A percentile compares a stretch with the other conserved stretches of the same genome.
Conservation (phyloP, 345 rosid species). For the Noccaea bulbosa region DNA sequence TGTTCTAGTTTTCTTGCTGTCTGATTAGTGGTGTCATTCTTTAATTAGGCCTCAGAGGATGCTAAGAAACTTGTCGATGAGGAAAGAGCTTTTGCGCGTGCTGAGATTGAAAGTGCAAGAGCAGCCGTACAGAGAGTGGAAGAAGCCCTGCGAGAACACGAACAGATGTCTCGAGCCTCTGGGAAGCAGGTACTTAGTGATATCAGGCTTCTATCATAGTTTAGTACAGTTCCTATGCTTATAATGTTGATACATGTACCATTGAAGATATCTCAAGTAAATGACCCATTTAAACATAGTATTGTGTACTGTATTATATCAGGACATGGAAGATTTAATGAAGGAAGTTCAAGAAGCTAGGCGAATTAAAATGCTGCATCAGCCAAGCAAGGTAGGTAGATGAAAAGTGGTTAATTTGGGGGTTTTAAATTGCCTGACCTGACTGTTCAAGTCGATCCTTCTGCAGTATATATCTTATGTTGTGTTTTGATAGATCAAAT, state of each 20-base stretch:
- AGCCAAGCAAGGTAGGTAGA: constrained; percentile 87
- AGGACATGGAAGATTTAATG: constrained; percentile 93
- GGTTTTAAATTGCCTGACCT: not conserved
- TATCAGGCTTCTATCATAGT: not conserved
- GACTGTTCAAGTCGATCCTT: constrained; percentile 17
- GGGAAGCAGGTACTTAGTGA: constrained; percentile 62
- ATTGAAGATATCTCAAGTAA: not conserved
- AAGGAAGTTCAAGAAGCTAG: constrained; percentile 99
- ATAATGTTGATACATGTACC: too few species aligned
- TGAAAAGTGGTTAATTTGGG: constrained; percentile 1
- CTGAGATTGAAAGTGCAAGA: constrained; percentile 97
- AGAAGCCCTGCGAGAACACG: constrained; percentile 89
- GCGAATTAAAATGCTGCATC: constrained; percentile 98
- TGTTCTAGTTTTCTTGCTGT: constrained; percentile 23
- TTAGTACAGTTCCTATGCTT: too few species aligned
- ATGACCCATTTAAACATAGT: not conserved
- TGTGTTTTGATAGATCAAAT: constrained; percentile 8
- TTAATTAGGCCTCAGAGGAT: constrained; percentile 89
- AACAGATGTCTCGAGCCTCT: constrained; percentile 70
- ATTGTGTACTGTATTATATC: constrained; percentile 35
- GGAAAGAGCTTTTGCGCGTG: constrained; percentile 95
- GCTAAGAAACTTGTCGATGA: constrained; percentile 93
- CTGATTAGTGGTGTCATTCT: constrained; percentile 29
- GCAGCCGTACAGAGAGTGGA: constrained; percentile 98
- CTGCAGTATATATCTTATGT: not conserved